Evolutionary conservation across 139 green algal genomes (phyloP).

Genomic region (Yamagishiella unicocca): DNA sequence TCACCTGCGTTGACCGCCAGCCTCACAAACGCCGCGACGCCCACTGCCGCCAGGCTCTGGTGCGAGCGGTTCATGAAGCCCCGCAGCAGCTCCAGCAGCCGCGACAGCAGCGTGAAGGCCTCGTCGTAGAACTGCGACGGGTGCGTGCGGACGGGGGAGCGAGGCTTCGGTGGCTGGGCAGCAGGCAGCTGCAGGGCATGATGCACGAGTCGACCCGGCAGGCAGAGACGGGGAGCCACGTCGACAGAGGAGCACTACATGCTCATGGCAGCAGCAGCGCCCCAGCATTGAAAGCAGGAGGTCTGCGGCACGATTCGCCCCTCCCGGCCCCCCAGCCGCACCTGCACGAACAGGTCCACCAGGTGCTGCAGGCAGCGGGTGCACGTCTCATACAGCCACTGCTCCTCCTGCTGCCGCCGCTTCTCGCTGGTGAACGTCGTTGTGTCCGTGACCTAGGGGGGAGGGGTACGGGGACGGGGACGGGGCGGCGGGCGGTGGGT

Average conservation of each 20-base stretch:
- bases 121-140: conserved; percentile 43
- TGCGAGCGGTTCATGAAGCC: conserved; percentile 89
- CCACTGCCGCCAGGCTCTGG: conserved; percentile 91
- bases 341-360: conserved; percentile 90
- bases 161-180: background rate
- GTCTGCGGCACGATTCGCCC: background rate
- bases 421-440: conserved; percentile 91
- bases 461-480: background rate
- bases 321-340: background rate
- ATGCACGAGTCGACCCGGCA: too few species aligned
- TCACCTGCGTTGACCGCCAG: conserved; percentile 75
- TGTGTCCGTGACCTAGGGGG: conserved; percentile 80
- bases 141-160: background rate
- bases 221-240: too few species aligned
- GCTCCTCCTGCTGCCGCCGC: conserved; percentile 82
- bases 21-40: conserved; percentile 87
- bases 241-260: too few species aligned
- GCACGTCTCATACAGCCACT: conserved; percentile 98
- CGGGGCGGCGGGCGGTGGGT: background rate
- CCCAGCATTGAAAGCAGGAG: too few species aligned
- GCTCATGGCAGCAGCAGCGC: too few species aligned
- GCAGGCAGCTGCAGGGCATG: too few species aligned
- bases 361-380: conserved; percentile 96
- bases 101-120: conserved; percentile 75
- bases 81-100: conserved; percentile 83